Evolutionary conservation across 192 early-diverging fungal species (phyloP), one percentile per base, ranked within the genome.

Genomic region (Coemansia nantahalensis): DNA sequence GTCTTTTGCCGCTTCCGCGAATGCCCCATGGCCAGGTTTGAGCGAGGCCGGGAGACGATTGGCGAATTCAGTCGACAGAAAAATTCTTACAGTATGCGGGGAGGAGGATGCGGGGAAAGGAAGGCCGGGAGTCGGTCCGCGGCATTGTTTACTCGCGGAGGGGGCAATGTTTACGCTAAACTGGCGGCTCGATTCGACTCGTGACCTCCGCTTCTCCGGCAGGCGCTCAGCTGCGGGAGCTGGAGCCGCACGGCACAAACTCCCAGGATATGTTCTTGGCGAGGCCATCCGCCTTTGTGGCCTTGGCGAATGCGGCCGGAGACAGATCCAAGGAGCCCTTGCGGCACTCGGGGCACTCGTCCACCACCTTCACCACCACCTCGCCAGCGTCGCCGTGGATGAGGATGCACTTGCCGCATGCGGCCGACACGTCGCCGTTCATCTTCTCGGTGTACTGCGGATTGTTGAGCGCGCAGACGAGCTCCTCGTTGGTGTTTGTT

Each of bases 331-430:
- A 46, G 17, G 49, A 57, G 4, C 73, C 69, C 4, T 38, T 37
- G 1, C 45, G n/a, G 31, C 82, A 83, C 10, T 39, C 54, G 6
- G 62, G 62, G 24, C 83, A 84, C 12, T 65, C 79, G 45, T 83
- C 82, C 9, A 80, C 67, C 16, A 82, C 72, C 31, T 52, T 81
- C 34, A 77, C 83, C 18, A 45, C 53, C 18, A 80, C 72, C 3
- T 68, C 26, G 13, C 68, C 80, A 33, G 70, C 76, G 5, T 72
- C 73, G 30, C 78, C 78, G n/a, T 51, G 62, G 7, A 81, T 69
- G 12, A 48, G 13, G 23, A 56, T n/a, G 62, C 72, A 45, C 60
- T 57, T 22, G 50, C 62, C 16, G 32, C 46, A 48, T 12, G 31
- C 31, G 13, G 33, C 21, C 7, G 46, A 31, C 9, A 34, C 33